Evolutionary conservation across 2,329 filamentous ascomycete species (phyloP), one percentile per base, ranked within the genome.

Genomic region (Fusarium sp.): DNA sequence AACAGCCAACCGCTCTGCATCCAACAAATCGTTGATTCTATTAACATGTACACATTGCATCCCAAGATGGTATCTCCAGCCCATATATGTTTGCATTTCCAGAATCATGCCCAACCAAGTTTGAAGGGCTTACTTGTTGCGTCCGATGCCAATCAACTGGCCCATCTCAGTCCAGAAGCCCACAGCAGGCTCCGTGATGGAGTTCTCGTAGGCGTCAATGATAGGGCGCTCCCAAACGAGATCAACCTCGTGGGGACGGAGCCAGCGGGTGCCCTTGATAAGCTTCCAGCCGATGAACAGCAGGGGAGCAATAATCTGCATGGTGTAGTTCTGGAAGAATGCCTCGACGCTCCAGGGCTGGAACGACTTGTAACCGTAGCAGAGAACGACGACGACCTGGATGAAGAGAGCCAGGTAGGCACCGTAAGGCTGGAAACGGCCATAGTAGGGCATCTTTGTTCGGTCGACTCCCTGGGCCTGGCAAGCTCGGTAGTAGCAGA

Each of bases 221-320:
- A 81, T 72, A 20, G 86, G 87, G n/a, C 83, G 80, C 71, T 90
- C 83, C 87, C 87, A 87, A 42, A 88, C 79, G 14, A 90, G 80
- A 72, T 90, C 88, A 3, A 84, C 83, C 73, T 91, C 85, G 5
- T 81, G 75, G 0, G 88, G 80, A 2, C 79, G 78, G 16, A 89
- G 80, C 56, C 86, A 80, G 64, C 82, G 83, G 2, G 89, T 91
- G 61, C 81, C 81, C 80, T 89, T 87, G 75, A 88, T 18, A 1
- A 91, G 7, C 79, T 92, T 92, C 87, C 88, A 92, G 71, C 82
- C 81, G 18, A 84, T 57, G 74, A 85, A 90, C 27, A 88, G 78
- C 34, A 86, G 74, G 7, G 84, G 82, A 0, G 84, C 83, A 23
- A 89, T 75, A 13, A 88, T 77, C 64, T 85, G 79, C 84, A 88